These are phyloP conservation scores for Dispira simplex DNA, from an alignment of 192 early-diverging fungal species.

Conservation along the genomic window DNA sequence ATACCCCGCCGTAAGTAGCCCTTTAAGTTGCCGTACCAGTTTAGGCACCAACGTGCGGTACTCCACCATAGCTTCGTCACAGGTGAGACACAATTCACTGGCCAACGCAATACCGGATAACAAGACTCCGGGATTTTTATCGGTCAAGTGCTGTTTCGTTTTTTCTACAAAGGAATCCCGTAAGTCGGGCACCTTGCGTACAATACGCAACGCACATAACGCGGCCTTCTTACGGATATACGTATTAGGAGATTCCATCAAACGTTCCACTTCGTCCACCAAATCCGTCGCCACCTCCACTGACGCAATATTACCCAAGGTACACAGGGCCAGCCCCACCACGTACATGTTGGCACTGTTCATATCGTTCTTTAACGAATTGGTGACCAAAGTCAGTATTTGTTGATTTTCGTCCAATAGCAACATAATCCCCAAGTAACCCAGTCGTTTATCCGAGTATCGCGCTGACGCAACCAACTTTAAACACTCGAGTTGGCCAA, in stretches of 20 bases:
- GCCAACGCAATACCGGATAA: constrained; percentile 81
- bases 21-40: constrained; percentile 78
- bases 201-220: constrained; percentile 80
- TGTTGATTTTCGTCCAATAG: constrained; percentile 97
- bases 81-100: constrained; percentile 72
- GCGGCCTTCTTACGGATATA: constrained; percentile 98
- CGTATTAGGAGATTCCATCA: constrained; percentile 77
- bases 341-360: constrained; percentile 92
- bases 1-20: constrained; percentile 68
- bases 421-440: constrained; percentile 95
- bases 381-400: constrained; percentile 91
- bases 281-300: constrained; percentile 91
- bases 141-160: constrained; percentile 59
- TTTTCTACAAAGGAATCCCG: constrained; percentile 66
- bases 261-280: constrained; percentile 82
- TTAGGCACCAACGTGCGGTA: constrained; percentile 71
- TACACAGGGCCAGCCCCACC: constrained; percentile 93
- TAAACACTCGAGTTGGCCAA: constrained; percentile 98
- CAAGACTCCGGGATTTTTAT: constrained; percentile 92
- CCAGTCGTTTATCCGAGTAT: constrained; percentile 96
- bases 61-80: constrained; percentile 44
- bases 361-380: constrained; percentile 96
- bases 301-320: constrained; percentile 93
- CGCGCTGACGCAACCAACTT: constrained; percentile 88
- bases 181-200: constrained; percentile 88